Evolutionary conservation across 2,329 filamentous ascomycete genomes (phyloP).

Genomic region (Fonsecaea pedrosoi): DNA sequence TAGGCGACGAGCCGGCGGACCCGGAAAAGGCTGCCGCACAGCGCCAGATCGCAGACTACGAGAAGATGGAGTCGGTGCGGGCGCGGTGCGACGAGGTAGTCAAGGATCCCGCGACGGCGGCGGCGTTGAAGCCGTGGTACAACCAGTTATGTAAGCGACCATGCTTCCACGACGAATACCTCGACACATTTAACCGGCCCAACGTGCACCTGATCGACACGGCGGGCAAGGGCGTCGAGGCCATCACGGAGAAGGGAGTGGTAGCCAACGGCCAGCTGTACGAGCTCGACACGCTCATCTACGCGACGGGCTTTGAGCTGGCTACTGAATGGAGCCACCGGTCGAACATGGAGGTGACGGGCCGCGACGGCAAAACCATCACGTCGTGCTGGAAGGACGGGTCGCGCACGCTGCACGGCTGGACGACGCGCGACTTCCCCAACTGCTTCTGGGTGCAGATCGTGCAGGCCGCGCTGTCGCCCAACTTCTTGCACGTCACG

Average conservation of each 20-base stretch:
- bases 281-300: conserved; percentile 56
- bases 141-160: conserved; percentile 69
- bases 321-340: conserved; percentile 27
- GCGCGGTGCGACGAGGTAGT: conserved; percentile 59
- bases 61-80: conserved; percentile 44
- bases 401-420: conserved; percentile 32
- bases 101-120: conserved; percentile 59
- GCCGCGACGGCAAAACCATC: conserved; percentile 39
- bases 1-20: conserved; percentile 8
- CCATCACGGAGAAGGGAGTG: conserved; percentile 56
- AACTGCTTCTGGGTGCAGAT: conserved; percentile 36
- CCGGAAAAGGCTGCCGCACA: conserved; percentile 20
- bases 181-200: conserved; percentile 63
- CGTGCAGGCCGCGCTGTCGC: conserved; percentile 33
- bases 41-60: conserved; percentile 34
- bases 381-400: conserved; percentile 40
- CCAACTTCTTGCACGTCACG: conserved; percentile 35
- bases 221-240: conserved; percentile 59
- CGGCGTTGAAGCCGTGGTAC: conserved; percentile 66
- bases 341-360: conserved; percentile 40
- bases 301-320: conserved; percentile 54
- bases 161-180: conserved; percentile 66
- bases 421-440: conserved; percentile 31
- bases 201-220: conserved; percentile 69
- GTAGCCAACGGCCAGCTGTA: conserved; percentile 58